Evolutionary conservation across 2,329 filamentous ascomycete species (phyloP), one percentile per base, ranked within the genome.

Genomic region (Fusarium sp.): DNA sequence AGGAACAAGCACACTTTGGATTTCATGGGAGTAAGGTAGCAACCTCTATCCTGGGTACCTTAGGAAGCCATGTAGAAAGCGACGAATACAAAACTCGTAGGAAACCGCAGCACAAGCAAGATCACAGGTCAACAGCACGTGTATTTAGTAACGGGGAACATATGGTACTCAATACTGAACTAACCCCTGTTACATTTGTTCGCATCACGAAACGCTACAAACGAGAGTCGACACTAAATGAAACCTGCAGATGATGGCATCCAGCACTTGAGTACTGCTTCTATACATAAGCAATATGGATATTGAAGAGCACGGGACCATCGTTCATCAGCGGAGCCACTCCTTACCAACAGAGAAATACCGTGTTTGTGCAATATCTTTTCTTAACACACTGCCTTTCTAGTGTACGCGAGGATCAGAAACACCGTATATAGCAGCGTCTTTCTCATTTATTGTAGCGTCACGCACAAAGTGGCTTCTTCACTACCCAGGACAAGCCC

Each of bases 401-500:
- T 11, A 15, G 12, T 18, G 6, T 20, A 12, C n/a, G 9, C 6
- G 9, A 51, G 6, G 15, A 15, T 8, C 13, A 18, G 7, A 36
- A 36, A 12, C 13, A 26, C 18, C 8, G 32, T 34, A 8, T 6
- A 20, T 5, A 8, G 22, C 14, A 14, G 3, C 61, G 17, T 20
- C 14, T 8, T 8, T 48, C 15, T 47, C 8, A 17, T 24, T 8
- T n/a, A 22, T 8, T 20, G 3, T 15, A 22, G 22, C 11, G 15
- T 65, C 47, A 44, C 17, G 12, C 26, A 39, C 8, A 20, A 30
- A 22, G 5, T 6, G 22, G 79, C 81, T 82, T 82, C 81, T 75
- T 81, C 79, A 80, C 80, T 8, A 45, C 77, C 72, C 66, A 73
- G 76, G 73, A 28, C 80, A 78, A 81, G 79, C 80, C 79, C 41